Evolutionary conservation across 2,329 filamentous ascomycete species (phyloP).

Genomic region (Penicillium hesseltinei): DNA sequence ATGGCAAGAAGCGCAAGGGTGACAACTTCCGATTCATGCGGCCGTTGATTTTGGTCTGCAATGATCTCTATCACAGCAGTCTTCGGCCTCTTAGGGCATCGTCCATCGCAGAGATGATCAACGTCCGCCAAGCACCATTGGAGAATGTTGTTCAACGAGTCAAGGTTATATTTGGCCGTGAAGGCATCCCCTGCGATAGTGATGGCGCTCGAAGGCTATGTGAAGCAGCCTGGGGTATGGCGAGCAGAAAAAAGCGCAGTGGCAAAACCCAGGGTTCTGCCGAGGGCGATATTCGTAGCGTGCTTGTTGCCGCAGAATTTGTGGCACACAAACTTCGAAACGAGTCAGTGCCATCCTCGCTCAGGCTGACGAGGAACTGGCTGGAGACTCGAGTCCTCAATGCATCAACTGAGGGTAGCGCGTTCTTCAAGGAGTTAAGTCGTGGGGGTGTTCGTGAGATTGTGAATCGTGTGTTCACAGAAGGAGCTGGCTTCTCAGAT

Average conservation of each 20-base stretch:
- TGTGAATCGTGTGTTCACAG: constrained; percentile 64
- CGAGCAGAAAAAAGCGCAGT: constrained; percentile 53
- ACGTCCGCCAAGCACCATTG: constrained; percentile 82
- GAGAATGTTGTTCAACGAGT: constrained; percentile 81
- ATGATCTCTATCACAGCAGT: constrained; percentile 91
- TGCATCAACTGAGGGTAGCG: constrained; percentile 52
- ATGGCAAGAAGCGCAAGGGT: constrained; percentile 60
- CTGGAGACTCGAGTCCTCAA: constrained; percentile 58
- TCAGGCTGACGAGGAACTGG: constrained; percentile 57
- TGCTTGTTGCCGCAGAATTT: constrained; percentile 66
- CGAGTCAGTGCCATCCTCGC: constrained; percentile 34
- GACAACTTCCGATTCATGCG: constrained; percentile 85
- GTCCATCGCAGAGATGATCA: constrained; percentile 80
- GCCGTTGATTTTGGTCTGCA: constrained; percentile 91
- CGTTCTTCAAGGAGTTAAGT: constrained; percentile 58
- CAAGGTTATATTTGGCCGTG: constrained; percentile 80
- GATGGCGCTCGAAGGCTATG: constrained; percentile 77
- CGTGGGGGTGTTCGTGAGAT: constrained; percentile 64
- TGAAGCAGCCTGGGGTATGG: constrained; percentile 65
- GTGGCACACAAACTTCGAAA: constrained; percentile 59
- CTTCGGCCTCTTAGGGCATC: constrained; percentile 84
- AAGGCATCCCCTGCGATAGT: constrained; percentile 82
- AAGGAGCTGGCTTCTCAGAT: constrained; percentile 61
- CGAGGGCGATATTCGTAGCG: constrained; percentile 60
- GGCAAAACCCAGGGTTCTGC: constrained; percentile 46